Evolutionary conservation across 371 early-diverging fungal genomes (phyloP), one percentile per base, ranked within the genome.

Genomic region (Thermomucor indicae-seudaticae): DNA sequence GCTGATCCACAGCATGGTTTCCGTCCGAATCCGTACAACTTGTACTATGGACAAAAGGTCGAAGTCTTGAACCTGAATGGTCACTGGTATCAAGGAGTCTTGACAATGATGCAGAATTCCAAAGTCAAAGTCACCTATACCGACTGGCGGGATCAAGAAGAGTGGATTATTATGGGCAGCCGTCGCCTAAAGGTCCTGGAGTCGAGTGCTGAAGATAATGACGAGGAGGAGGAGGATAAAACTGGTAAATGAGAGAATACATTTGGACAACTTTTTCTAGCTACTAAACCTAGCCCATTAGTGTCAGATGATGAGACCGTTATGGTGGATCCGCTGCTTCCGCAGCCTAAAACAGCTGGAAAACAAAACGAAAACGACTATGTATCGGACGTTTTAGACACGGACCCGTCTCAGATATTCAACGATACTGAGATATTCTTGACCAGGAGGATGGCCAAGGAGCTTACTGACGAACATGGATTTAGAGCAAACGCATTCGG

Each of bases 91-190:
- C 72, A 63, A 14, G 84, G 78, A 10, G 31, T 55, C 0, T 58
- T 84, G 42, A 66, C 68, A 7, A 61, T 56, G 39, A 62, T 81
- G 60, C 45, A 74, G 20, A 60, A 60, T 11, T 65, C 70, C 3
- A 77, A 67, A 58, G 79, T 84, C 28, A 67, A 65, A 40, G 67
- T 83, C 1, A 57, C 51, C 20, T 84, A 81, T 49, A 58, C 60
- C 25, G 83, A 74, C 16, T 83, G 83, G 81, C 67, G 70, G 11
- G 53, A 69, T 7, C 70, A 75, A 44, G 82, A 81, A 42, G 83
- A 83, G 47, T 84, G 84, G 84, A 64, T 84, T n/a, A 73, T 72
- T 6, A 69, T 75, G 49, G 83, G 76, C 16, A 84, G 83, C 42
- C 62, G 70, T 4, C 46, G 48, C 3, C 19, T 49, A 17, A 24